phyloP scores from a whole-genome alignment of 2,329 filamentous ascomycete genomes.

The Fusarium agapanthi region DNA sequence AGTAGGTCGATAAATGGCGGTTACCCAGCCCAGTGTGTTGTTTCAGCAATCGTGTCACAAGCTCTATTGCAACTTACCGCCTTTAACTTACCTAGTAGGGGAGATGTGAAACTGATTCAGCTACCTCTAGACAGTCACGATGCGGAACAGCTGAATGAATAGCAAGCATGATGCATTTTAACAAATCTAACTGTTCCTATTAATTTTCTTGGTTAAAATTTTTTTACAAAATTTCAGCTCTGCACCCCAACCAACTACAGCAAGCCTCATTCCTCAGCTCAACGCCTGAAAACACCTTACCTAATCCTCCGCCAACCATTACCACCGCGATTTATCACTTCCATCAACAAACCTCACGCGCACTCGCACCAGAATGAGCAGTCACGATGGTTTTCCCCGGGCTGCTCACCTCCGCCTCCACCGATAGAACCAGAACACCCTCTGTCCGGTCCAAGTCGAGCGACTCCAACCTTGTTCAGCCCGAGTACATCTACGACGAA shows the following conservation, averaged over 20 bases:
- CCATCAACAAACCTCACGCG: not conserved
- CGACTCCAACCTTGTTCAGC: conserved; percentile 42
- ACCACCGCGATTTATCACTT: conserved; percentile 11
- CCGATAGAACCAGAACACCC: conserved; percentile 50
- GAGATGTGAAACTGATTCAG: not conserved
- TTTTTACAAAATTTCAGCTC: not conserved
- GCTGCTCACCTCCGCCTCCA: conserved; percentile 56
- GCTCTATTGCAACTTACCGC: not conserved
- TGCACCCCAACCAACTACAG: not conserved
- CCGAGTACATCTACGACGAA: conserved; percentile 65
- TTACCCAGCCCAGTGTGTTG: not conserved
- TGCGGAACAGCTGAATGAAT: not conserved
- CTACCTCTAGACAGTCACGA: not conserved
- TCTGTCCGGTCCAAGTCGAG: conserved; percentile 45
- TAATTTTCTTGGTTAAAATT: not conserved
- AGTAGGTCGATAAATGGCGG: not conserved
- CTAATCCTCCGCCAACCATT: conserved; percentile 22
- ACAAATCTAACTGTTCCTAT: too few species aligned
- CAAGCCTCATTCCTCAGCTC: conserved; percentile 15
- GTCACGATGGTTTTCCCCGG: conserved; percentile 60
- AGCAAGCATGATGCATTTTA: not conserved
- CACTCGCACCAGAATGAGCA: conserved; percentile 46
- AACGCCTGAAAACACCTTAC: conserved; percentile 17
- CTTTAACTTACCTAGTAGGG: not conserved
- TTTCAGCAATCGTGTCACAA: not conserved